Percentiles rank a stretch among this genome's conserved stretches.
These are phyloP conservation scores for Lentinula lateritia DNA, from an alignment of 768 basidiomycete genomes.

Conservation along the genomic window DNA sequence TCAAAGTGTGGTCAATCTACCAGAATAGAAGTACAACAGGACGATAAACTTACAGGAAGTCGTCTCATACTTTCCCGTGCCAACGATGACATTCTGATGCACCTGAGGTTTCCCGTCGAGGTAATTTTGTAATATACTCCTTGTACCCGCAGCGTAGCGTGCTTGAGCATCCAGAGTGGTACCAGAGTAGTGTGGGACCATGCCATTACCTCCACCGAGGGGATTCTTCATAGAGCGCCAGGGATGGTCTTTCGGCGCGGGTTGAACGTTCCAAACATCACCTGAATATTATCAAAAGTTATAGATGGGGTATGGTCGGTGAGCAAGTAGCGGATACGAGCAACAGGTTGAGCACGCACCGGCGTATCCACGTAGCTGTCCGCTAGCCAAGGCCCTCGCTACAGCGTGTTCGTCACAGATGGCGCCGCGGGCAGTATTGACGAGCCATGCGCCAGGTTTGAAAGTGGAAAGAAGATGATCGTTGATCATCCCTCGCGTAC, in stretches of 20 bases:
- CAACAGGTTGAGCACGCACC: slow-evolving; percentile 18
- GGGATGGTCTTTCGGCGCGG: slow-evolving; percentile 79
- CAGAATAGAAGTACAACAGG: background rate
- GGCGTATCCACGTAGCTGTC: slow-evolving; percentile 62
- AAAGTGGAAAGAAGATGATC: slow-evolving; percentile 78
- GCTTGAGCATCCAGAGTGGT: slow-evolving; percentile 87
- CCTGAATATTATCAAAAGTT: slow-evolving; percentile 18
- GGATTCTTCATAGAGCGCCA: slow-evolving; percentile 84
- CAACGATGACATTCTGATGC: slow-evolving; percentile 77
- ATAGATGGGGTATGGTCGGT: background rate
- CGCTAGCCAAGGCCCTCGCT: slow-evolving; percentile 66
- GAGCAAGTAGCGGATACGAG: background rate
- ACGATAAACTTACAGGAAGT: slow-evolving; percentile 29
- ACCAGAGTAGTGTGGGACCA: slow-evolving; percentile 85
- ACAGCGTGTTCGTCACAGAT: slow-evolving; percentile 84
- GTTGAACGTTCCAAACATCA: slow-evolving; percentile 87
- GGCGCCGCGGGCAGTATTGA: slow-evolving; percentile 91
- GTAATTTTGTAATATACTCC: slow-evolving; percentile 70
- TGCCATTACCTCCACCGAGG: slow-evolving; percentile 81
- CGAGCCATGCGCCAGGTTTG: slow-evolving; percentile 90
- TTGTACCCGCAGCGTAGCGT: slow-evolving; percentile 74
- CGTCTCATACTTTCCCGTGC: slow-evolving; percentile 12
- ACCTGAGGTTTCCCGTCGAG: slow-evolving; percentile 60
- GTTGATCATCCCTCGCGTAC: slow-evolving; percentile 76
- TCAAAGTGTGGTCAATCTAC: background rate